Evolutionary conservation across 305 asterid genomes (phyloP), one percentile per base, ranked within the genome.

Genomic region (Solanum hybrid): DNA sequence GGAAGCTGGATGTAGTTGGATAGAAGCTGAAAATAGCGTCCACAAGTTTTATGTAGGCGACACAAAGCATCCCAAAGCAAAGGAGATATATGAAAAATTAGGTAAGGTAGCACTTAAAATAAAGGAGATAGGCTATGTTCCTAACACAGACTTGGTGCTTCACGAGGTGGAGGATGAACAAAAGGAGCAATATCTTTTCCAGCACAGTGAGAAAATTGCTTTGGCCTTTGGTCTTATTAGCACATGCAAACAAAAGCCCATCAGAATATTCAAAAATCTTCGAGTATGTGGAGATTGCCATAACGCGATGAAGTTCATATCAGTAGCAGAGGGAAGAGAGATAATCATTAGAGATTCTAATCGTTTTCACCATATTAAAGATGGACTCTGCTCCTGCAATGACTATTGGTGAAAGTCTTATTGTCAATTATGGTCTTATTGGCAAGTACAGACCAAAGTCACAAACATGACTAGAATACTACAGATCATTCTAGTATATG

Each of bases 1-100:
- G 93, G 99, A 96, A 91, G 98, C 96, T 0, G 98, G 99, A 1
- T 96, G 96, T 90, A 97, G 99, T 92, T 97, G 99, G 99, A 93
- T 96, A 20, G 99, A 97, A 91, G 88, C 92, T 27, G 98, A 90
- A 24, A 93, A 92, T 66, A 92, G 51, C 27, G 95, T 96, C 51
- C 97, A 96, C 91, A 95, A 92, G 92, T 97, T 97, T 89, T 94
- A 95, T 34, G 99, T 94, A 1, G 99, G 98, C 38, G 99, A 97
- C 79, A 91, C 97, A 1, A 93, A 92, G 40, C 99, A 97, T 91
- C 96, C 98, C 1, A 91, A 88, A 89, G 96, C 99, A 5, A 90
- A 29, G 90, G 94, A 93, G 86, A 97, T 97, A 27, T 95, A 96
- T 35, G 90, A 92, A 88, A 94, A 95, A 81, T 87, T 97, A 24